Conservation (phyloP, 768 basidiomycete genomes). For the Amanita rimosa region DNA sequence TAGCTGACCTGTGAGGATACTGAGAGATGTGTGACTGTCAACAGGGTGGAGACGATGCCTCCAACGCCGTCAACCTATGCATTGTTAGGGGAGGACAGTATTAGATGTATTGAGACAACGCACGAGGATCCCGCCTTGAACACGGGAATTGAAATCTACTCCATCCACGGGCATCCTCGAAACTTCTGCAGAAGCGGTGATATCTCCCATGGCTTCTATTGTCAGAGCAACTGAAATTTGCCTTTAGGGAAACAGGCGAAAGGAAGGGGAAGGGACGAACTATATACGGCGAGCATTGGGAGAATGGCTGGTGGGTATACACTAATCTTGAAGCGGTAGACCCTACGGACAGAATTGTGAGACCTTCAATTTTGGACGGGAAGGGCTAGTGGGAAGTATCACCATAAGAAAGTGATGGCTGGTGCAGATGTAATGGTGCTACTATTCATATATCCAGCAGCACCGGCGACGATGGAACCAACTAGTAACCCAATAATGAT, state of each 20-base stretch:
- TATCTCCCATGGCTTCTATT: slow-evolving; percentile 82
- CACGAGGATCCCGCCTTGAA: slow-evolving; percentile 74
- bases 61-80: slow-evolving; percentile 64
- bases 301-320: slow-evolving; percentile 63
- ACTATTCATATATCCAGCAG: slow-evolving; percentile 68
- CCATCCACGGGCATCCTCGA: slow-evolving; percentile 67
- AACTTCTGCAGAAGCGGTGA: slow-evolving; percentile 75
- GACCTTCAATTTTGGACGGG: neutral
- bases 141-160: slow-evolving; percentile 65
- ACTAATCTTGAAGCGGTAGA: slow-evolving; percentile 63
- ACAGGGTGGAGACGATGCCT: slow-evolving; percentile 68
- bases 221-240: slow-evolving; percentile 43
- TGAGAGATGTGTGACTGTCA: slow-evolving; percentile 73
- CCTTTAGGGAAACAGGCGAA: neutral
- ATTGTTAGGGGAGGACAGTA: slow-evolving; percentile 17
- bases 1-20: slow-evolving; percentile 52
- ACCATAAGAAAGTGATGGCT: slow-evolving; percentile 76
- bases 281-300: slow-evolving; percentile 30
- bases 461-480: slow-evolving; percentile 74
- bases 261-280: slow-evolving; percentile 8
- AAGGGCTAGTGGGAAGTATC: neutral
- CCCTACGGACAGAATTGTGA: slow-evolving; percentile 28
- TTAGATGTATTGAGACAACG: slow-evolving; percentile 16
- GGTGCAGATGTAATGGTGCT: slow-evolving; percentile 57
- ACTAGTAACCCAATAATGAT: slow-evolving; percentile 68